Evolutionary conservation across 495 filamentous ascomycete species (phyloP).

Genomic region (Trichoderma virens): DNA sequence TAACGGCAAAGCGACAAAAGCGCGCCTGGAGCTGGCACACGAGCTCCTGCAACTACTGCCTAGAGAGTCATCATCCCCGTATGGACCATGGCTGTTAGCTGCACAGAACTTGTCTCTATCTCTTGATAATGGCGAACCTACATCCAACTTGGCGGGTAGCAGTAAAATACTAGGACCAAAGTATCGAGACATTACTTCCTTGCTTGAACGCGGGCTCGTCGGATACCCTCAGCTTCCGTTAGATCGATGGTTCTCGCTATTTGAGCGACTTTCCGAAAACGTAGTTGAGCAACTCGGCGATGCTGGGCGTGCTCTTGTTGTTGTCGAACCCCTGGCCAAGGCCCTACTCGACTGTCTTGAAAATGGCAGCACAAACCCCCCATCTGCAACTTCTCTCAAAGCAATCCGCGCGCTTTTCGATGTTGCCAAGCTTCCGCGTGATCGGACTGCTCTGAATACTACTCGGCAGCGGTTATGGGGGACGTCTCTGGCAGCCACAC

Average conservation of each 20-base stretch:
- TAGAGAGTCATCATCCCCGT: conserved; percentile 27
- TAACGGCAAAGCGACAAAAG: conserved; percentile 32
- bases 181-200: conserved; percentile 60
- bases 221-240: conserved; percentile 36
- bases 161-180: conserved; percentile 40
- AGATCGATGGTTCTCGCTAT: conserved; percentile 53
- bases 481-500: conserved; percentile 31
- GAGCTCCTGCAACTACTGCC: conserved; percentile 34
- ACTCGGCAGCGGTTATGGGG: conserved; percentile 55
- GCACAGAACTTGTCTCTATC: conserved; percentile 17
- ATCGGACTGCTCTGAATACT: conserved; percentile 50
- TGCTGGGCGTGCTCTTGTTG: conserved; percentile 47
- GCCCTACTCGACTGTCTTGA: conserved; percentile 26
- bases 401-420: conserved; percentile 20
- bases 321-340: conserved; percentile 67
- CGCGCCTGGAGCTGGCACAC: conserved; percentile 32
- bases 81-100: conserved; percentile 35
- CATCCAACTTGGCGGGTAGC: not conserved
- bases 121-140: conserved; percentile 16
- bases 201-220: conserved; percentile 56
- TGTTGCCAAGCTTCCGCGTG: conserved; percentile 37
- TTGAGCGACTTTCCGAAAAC: conserved; percentile 48
- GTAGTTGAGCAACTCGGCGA: conserved; percentile 61
- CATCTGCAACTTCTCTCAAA: not conserved
- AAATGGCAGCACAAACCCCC: not conserved